Evolutionary conservation across 371 early-diverging fungal species (phyloP).

Genomic region (Circinella minor): DNA sequence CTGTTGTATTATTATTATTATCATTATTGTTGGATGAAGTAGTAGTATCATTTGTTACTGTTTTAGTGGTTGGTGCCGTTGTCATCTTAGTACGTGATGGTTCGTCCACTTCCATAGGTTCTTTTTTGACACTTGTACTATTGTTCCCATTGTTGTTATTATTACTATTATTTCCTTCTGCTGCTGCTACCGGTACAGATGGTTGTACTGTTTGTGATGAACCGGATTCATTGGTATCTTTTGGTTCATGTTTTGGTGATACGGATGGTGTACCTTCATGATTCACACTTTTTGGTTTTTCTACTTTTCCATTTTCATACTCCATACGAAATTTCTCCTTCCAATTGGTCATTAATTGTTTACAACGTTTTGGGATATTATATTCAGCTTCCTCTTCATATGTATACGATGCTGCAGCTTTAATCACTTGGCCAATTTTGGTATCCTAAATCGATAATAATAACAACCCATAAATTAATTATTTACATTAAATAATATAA

Average conservation of each 20-base stretch:
- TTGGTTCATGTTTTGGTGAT: background rate
- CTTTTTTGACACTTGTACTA: background rate
- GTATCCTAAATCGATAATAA: conserved; percentile 35
- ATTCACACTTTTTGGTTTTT: background rate
- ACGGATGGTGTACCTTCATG: background rate
- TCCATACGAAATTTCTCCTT: conserved; percentile 21
- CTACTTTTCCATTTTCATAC: conserved; percentile 10
- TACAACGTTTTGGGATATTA: conserved; percentile 46
- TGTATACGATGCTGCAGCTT: conserved; percentile 41
- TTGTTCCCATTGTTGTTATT: background rate
- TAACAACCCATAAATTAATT: background rate
- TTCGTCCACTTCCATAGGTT: too few species aligned
- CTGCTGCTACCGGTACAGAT: background rate
- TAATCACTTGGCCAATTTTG: conserved; percentile 58
- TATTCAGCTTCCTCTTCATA: conserved; percentile 42
- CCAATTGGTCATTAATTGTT: conserved; percentile 46
- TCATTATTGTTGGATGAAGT: background rate
- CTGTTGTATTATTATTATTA: background rate
- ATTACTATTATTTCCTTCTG: background rate
- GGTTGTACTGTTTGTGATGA: background rate
- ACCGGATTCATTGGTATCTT: conserved; percentile 12
- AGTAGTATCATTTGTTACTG: background rate
- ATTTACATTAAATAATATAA: too few species aligned
- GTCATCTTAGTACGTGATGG: background rate
- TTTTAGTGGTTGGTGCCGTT: background rate